A percentile compares a stretch with the other conserved stretches of the same genome.
Conservation (phyloP, 345 rosid species). For the Cardamine resedifolia region DNA sequence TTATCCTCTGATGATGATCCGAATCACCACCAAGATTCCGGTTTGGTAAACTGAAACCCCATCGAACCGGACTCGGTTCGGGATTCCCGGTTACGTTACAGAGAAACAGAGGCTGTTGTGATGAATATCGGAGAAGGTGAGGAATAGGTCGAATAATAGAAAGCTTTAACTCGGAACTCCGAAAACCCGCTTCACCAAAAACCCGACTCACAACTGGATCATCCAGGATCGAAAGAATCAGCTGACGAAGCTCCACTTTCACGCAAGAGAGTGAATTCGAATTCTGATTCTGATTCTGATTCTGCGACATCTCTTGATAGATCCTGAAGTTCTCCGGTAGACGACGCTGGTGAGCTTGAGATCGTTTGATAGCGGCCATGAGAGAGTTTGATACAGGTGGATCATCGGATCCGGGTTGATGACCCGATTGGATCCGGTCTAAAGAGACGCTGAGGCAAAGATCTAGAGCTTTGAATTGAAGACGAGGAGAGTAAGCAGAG, state of each 20-base stretch:
- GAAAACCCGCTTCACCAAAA: slow-evolving; percentile 82
- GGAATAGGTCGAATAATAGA: slow-evolving; percentile 82
- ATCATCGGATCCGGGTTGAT: slow-evolving; percentile 49
- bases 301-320: slow-evolving; percentile 64
- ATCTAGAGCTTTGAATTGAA: slow-evolving; percentile 83
- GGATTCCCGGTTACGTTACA: slow-evolving; percentile 44
- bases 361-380: slow-evolving; percentile 96
- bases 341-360: slow-evolving; percentile 89
- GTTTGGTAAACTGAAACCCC: slow-evolving; percentile 45
- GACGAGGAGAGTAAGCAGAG: slow-evolving; percentile 66
- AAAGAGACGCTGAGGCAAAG: slow-evolving; percentile 80
- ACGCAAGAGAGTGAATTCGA: slow-evolving; percentile 44
- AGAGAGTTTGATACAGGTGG: slow-evolving; percentile 83
- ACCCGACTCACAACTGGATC: slow-evolving; percentile 95
- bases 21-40: slow-evolving; percentile 51
- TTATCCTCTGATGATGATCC: slow-evolving; percentile 52
- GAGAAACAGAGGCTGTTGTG: slow-evolving; percentile 58
- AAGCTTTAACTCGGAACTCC: slow-evolving; percentile 83
- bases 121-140: slow-evolving; percentile 53
- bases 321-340: slow-evolving; percentile 78
- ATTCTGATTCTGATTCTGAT: slow-evolving; percentile 27
- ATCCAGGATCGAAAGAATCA: slow-evolving; percentile 75
- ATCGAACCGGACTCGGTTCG: slow-evolving; percentile 38
- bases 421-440: slow-evolving; percentile 80
- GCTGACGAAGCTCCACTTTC: slow-evolving; percentile 80